Base-by-base conservation (phyloP, 2,329 filamentous ascomycete genomes). In the Aspergillus calidoustus region DNA sequence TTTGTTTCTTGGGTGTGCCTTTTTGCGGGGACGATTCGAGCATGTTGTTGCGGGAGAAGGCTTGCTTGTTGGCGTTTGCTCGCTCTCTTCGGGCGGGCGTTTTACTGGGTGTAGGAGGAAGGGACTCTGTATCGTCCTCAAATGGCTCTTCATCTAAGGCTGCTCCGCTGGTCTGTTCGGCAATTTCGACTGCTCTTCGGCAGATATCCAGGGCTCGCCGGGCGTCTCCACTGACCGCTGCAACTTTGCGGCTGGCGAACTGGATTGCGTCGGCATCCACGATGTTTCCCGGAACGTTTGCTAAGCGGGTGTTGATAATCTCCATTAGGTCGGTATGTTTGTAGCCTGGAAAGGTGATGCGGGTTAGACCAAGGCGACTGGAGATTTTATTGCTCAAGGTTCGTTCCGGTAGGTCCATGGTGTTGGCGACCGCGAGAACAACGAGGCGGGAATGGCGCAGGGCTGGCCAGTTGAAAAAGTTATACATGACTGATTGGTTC, bases 401-500 rank as follows among this genome's bases (percentile, higher is more conserved):
- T 73, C 95, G 86, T 78, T 99, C 95, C 0, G 95, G 95, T 61
- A 99, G 80, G 79, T 99, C 95, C 95, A 99, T 99, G 25, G 95
- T 99, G 77, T 99, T 99, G 56, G 95, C 96, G 19, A 99, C 95
- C 11, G 96, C 96, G 7, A 99, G 87, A 7, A 99, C 96, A 75
- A 99, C 97, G 49, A 99, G 84, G 53, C 93, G 88, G 57, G 92
- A 97, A 77, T 99, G 93, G 54, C 91, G 87, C 57, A 98, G 83
- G 11, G 92, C 91, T 4, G 95, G 95, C 95, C 95, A 99, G 74
- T 99, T 99, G 85, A 99, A 99, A 78, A 99, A 99, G 77, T 99
- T 99, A 81, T 99, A 99, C 95, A 99, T 99, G 79, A 99, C 95
- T n/a, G 92, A 94, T 76, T 99, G 96, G 72, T 97, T 98, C 73